phyloP scores from a whole-genome alignment of 148 eudicot genomes.

The Fallopia convolvulus region DNA sequence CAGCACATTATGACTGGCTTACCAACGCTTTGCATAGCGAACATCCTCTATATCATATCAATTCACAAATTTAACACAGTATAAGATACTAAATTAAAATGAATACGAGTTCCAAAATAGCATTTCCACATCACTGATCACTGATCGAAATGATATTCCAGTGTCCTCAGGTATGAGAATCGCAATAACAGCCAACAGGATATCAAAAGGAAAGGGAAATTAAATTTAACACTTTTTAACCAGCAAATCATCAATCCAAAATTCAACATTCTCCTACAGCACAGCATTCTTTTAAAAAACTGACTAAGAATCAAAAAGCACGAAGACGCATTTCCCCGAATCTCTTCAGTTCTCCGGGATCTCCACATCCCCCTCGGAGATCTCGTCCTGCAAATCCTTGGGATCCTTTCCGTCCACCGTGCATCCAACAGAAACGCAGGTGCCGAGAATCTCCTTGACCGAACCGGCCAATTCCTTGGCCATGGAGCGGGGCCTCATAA shows the following conservation, averaged over 20 bases:
- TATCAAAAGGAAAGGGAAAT: background rate
- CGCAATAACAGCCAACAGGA: background rate
- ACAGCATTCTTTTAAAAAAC: background rate
- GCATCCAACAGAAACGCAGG: slow-evolving; percentile 69
- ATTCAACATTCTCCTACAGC: background rate
- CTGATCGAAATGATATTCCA: background rate
- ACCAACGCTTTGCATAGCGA: too few species aligned
- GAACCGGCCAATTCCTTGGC: slow-evolving; percentile 52
- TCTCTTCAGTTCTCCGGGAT: slow-evolving; percentile 40
- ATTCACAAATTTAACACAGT: too few species aligned
- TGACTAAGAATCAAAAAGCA: background rate
- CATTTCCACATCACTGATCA: background rate
- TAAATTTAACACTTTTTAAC: background rate
- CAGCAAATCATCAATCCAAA: background rate
- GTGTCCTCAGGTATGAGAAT: background rate
- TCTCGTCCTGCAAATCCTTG: slow-evolving; percentile 64
- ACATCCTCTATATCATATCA: too few species aligned
- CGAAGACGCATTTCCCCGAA: background rate
- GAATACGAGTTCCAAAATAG: background rate
- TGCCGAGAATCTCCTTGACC: slow-evolving; percentile 69
- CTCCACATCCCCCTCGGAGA: slow-evolving; percentile 59
- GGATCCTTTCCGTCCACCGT: slow-evolving; percentile 72
- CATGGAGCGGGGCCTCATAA: slow-evolving; percentile 60
- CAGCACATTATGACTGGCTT: too few species aligned
- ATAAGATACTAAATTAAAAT: too few species aligned